Base-by-base conservation (phyloP, 164 flowering plant species). In the Kingdonia uniflora region DNA sequence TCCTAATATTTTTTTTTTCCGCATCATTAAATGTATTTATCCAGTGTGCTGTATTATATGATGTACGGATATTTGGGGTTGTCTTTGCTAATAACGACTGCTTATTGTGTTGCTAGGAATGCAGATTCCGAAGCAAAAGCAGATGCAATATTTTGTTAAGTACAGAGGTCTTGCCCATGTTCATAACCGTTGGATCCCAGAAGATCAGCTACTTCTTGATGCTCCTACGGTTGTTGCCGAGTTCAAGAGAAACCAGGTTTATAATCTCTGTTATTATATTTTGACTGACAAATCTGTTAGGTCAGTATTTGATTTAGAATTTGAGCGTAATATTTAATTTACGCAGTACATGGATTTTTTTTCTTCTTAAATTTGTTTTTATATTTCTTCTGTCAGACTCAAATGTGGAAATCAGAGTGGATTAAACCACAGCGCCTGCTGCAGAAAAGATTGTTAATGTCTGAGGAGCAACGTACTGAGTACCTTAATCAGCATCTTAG, bases 141-240 rank as follows among this genome's bases (percentile, higher is more conserved):
- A 74, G 52, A 80, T 64, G 68, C 72, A 87, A 35, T 87, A 65
- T 72, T 65, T 82, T 42, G 90, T 87, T 4, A 84, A 84, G 58
- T 84, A 77, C 68, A 71, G 71, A 58, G 81, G 81, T 54, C 84
- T 82, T 64, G 81, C 96, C 49, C 92, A 87, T 71, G 70, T 78
- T 59, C 87, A 87, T 63, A 87, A 82, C 67, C 69, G 54, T 19
- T 87, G 92, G 92, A 20, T 84, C 8, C 68, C 79, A 20, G 87
- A 84, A 65, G 51, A 29, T 48, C 70, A 77, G 43, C 46, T 87
- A 64, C 65, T 72, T 54, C 56, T 44, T 58, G 88, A 87, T 62
- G 75, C 74, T 56, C 78, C 85, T 11, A 21, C 42, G 12, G 76
- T 84, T 72, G 42, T 80, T 58, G 62, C 68, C 17, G 68, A 72